Evolutionary conservation across 495 filamentous ascomycete species (phyloP).

Genomic region (Aspergillus nidulans): DNA sequence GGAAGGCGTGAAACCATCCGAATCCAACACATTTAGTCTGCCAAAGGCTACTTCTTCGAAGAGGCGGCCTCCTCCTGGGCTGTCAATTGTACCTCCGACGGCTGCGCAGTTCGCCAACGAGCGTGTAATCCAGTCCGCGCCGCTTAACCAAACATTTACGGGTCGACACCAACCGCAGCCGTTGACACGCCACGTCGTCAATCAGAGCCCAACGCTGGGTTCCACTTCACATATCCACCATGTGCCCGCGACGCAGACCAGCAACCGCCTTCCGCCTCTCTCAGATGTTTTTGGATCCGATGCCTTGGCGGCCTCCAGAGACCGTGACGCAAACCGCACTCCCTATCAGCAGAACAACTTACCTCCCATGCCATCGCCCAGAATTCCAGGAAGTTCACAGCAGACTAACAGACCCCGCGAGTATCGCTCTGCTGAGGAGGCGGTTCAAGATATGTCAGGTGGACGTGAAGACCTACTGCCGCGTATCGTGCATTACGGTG

Average conservation of each 20-base stretch:
- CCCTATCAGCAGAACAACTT: constrained; percentile 53
- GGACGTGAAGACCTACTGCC: constrained; percentile 88
- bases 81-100: constrained; percentile 95
- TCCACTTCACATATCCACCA: constrained; percentile 91
- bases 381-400: constrained; percentile 49
- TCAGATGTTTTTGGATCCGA: constrained; percentile 89
- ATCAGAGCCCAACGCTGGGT: constrained; percentile 80
- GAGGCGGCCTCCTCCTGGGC: constrained; percentile 78
- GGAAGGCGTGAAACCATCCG: constrained; percentile 52
- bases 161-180: constrained; percentile 80
- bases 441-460: constrained; percentile 80
- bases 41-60: constrained; percentile 66
- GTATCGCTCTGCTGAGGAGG: constrained; percentile 94
- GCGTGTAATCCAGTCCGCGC: constrained; percentile 93
- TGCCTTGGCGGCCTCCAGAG: constrained; percentile 51
- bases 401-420: constrained; percentile 67
- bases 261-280: constrained; percentile 89
- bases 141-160: constrained; percentile 92
- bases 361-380: constrained; percentile 65
- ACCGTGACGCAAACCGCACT: constrained; percentile 35
- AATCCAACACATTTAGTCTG: constrained; percentile 46
- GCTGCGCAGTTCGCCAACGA: constrained; percentile 93
- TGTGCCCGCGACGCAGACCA: constrained; percentile 80
- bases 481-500: constrained; percentile 90
- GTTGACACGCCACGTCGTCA: constrained; percentile 74